Evolutionary conservation across 345 rosid genomes (phyloP), one percentile per base, ranked within the genome.

Genomic region (Psidium guajava): DNA sequence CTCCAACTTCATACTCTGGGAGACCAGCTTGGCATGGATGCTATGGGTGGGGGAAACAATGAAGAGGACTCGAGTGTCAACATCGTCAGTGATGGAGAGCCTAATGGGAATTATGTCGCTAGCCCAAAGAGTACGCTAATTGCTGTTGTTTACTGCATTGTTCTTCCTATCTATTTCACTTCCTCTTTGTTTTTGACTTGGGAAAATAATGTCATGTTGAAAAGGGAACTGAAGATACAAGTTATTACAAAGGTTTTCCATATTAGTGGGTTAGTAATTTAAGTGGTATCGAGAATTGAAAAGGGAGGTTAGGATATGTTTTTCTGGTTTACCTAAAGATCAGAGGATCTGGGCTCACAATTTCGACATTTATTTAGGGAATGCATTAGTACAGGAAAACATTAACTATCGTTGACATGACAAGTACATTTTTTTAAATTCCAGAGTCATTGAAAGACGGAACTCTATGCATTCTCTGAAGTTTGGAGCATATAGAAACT

Each of bases 1-100:
- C 89, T 86, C 83, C 96, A 94, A 73, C 91, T 95, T 84, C 92
- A 93, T 87, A 94, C 90, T 89, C 86, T 94, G 88, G 99, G 92
- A 86, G 91, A 90, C 88, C 95, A 95, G 88, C 96, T 97, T 88
- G 91, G 91, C 81, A 87, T 87, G 83, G 91, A 90, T 88, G 88
- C 87, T 61, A 84, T 84, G 87, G 89, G 84, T 87, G 90, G 82
- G 84, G 92, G 87, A 89, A 93, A 88, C 81, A 91, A 88, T 89
- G 97, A 90, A 89, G 94, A 91, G 89, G 95, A 93, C 87, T 91
- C 91, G 28, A 92, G 90, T 88, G 87, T 93, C 85, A 91, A 95
- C 85, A 87, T 90, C 59, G 88, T 90, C 59, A 96, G 95, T 89
- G 94, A 93, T 86, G 94, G 89, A 84, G 98, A 96, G 89, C 88